Evolutionary conservation across 345 rosid species (phyloP).

Genomic region (Hibiscus mutabilis): DNA sequence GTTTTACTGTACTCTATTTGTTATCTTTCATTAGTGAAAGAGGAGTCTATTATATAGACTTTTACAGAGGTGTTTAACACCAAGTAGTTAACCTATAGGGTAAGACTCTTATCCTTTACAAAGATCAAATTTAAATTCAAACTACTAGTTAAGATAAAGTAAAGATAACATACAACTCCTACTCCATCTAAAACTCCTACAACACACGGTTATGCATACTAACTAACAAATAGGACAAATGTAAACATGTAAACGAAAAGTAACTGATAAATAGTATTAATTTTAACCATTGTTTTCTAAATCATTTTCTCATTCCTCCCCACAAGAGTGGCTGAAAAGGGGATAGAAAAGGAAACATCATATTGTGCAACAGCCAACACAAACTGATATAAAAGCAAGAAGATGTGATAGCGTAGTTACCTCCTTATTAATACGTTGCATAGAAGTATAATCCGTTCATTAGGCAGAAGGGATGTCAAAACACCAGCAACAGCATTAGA

Average conservation of each 20-base stretch:
- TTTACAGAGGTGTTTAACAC: too few species aligned
- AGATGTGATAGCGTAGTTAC: conserved; percentile 31
- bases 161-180: too few species aligned
- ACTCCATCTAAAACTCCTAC: too few species aligned
- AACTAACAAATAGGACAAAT: conserved; percentile 9
- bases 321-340: neutral
- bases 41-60: too few species aligned
- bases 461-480: conserved; percentile 73
- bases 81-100: too few species aligned
- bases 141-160: too few species aligned
- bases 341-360: conserved; percentile 1
- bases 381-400: conserved; percentile 7
- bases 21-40: too few species aligned
- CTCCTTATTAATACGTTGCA: conserved; percentile 91
- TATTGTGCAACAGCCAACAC: neutral
- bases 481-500: conserved; percentile 60
- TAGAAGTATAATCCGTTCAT: conserved; percentile 63
- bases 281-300: neutral
- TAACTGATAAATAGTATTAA: neutral
- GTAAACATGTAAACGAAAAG: neutral
- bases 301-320: neutral
- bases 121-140: too few species aligned
- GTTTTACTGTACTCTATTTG: too few species aligned
- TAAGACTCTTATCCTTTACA: too few species aligned
- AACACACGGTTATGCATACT: too few species aligned